A percentile compares a stretch with the other conserved stretches of the same genome.
Evolutionary conservation across 495 filamentous ascomycete genomes (phyloP).

Genomic region (Daldinia decipiens): DNA sequence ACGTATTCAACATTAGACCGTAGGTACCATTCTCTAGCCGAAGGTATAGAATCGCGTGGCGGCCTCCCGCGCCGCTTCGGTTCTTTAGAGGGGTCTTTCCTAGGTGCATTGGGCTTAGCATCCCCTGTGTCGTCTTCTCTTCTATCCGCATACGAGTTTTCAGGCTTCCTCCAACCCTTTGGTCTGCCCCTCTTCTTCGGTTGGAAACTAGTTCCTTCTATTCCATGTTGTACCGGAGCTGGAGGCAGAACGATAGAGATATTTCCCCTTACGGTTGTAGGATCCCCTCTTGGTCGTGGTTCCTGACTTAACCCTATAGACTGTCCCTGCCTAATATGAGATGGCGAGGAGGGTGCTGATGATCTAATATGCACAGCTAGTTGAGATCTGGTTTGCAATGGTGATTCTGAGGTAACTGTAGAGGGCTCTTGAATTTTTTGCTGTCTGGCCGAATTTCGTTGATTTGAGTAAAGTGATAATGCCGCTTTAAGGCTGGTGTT

Average conservation of each 20-base stretch:
- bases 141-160: slow-evolving; percentile 25
- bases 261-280: background rate
- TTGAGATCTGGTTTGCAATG: slow-evolving; percentile 13
- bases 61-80: slow-evolving; percentile 44
- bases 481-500: slow-evolving; percentile 4
- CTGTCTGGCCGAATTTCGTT: slow-evolving; percentile 9
- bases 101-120: slow-evolving; percentile 13
- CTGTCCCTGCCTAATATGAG: slow-evolving; percentile 12
- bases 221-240: background rate
- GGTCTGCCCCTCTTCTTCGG: slow-evolving; percentile 46
- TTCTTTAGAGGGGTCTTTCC: slow-evolving; percentile 23
- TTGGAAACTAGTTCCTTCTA: slow-evolving; percentile 16
- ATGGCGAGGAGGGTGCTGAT: slow-evolving; percentile 39
- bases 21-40: slow-evolving; percentile 42
- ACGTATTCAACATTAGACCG: slow-evolving; percentile 37
- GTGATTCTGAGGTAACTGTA: slow-evolving; percentile 13
- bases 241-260: slow-evolving; percentile 3
- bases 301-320: background rate
- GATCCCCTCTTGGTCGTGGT: slow-evolving; percentile 5
- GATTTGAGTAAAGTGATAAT: slow-evolving; percentile 17
- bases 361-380: slow-evolving; percentile 46
- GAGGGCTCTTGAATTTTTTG: slow-evolving; percentile 10
- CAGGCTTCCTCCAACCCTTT: slow-evolving; percentile 44
- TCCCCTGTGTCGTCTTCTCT: slow-evolving; percentile 14
- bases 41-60: slow-evolving; percentile 21